Percentiles rank a stretch among this genome's conserved stretches.
Conservation (phyloP, 768 basidiomycete species). For the Pleurotus giganteus region DNA sequence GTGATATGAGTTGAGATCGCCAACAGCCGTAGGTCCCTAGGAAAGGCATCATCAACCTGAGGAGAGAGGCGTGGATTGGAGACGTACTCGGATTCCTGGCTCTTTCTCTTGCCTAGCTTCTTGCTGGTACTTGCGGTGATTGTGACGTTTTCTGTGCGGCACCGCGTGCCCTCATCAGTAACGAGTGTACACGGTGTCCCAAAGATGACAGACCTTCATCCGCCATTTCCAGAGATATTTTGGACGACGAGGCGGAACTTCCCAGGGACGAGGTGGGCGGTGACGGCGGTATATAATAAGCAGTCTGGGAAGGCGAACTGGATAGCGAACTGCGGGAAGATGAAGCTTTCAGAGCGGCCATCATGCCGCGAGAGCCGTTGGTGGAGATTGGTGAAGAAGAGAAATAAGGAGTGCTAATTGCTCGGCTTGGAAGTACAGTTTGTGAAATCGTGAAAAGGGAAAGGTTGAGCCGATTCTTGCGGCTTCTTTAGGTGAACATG, state of each 20-base stretch:
- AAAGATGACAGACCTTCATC: slow-evolving; percentile 57
- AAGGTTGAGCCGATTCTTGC: not conserved
- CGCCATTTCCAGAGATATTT: slow-evolving; percentile 47
- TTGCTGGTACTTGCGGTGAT: slow-evolving; percentile 55
- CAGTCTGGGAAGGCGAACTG: slow-evolving; percentile 31
- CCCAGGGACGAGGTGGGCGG: slow-evolving; percentile 32
- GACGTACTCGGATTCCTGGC: slow-evolving; percentile 59
- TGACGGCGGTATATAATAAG: slow-evolving; percentile 34
- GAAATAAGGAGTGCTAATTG: not conserved
- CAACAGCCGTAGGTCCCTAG: slow-evolving; percentile 70
- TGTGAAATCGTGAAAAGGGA: not conserved
- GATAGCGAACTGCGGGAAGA: slow-evolving; percentile 31
- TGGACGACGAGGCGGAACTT: slow-evolving; percentile 51
- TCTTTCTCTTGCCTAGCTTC: slow-evolving; percentile 52
- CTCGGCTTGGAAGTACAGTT: not conserved
- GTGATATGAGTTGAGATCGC: slow-evolving; percentile 85
- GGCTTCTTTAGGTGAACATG: slow-evolving; percentile 5
- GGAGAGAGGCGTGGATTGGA: slow-evolving; percentile 12
- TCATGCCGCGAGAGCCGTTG: slow-evolving; percentile 19
- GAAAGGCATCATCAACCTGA: slow-evolving; percentile 17
- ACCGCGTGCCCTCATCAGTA: slow-evolving; percentile 10
- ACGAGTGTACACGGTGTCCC: slow-evolving; percentile 7
- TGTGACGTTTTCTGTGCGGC: slow-evolving; percentile 74
- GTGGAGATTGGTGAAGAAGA: slow-evolving; percentile 15
- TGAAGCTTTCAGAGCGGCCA: slow-evolving; percentile 33